Evolutionary conservation across 257 asterid species (phyloP).

Genomic region (Schizonepeta tenuifolia): DNA sequence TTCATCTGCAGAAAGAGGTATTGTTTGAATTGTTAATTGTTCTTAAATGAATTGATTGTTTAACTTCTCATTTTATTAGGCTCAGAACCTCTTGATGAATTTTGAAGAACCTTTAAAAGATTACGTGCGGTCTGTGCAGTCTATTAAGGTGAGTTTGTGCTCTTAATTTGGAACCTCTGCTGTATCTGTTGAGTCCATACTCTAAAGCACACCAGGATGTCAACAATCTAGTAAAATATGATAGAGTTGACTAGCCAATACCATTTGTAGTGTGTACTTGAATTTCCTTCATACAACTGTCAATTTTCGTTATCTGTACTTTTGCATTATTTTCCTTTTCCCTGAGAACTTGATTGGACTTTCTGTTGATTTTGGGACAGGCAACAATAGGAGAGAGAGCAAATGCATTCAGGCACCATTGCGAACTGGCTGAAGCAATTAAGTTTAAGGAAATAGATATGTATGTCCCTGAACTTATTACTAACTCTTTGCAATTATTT

Average conservation of each 20-base stretch:
- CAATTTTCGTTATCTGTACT: background rate
- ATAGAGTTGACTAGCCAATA: background rate
- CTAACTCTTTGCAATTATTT: slow-evolving; percentile 24
- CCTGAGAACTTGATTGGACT: slow-evolving; percentile 18
- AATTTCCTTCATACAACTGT: slow-evolving; percentile 9
- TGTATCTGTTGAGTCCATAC: background rate
- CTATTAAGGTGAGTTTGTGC: slow-evolving; percentile 72
- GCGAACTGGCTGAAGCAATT: slow-evolving; percentile 85
- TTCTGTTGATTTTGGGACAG: slow-evolving; percentile 51
- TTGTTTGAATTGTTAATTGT: slow-evolving; percentile 24
- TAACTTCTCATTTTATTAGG: slow-evolving; percentile 51
- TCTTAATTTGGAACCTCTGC: slow-evolving; percentile 6
- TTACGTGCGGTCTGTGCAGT: slow-evolving; percentile 96
- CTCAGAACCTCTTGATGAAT: slow-evolving; percentile 91
- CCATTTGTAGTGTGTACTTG: slow-evolving; percentile 18
- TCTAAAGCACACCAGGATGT: background rate
- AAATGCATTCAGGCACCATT: slow-evolving; percentile 81
- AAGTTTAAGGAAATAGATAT: slow-evolving; percentile 98
- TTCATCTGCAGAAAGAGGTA: slow-evolving; percentile 88
- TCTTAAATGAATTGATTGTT: slow-evolving; percentile 22
- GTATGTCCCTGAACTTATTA: slow-evolving; percentile 52
- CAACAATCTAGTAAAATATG: background rate
- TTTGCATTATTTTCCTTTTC: slow-evolving; percentile 27
- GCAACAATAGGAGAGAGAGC: slow-evolving; percentile 90
- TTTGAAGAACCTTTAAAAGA: slow-evolving; percentile 97